Percentiles rank a stretch among this genome's conserved stretches.
These are phyloP conservation scores for Pichia sp. DNA, from an alignment of 1,139 yeast species.

Conservation along the genomic window DNA sequence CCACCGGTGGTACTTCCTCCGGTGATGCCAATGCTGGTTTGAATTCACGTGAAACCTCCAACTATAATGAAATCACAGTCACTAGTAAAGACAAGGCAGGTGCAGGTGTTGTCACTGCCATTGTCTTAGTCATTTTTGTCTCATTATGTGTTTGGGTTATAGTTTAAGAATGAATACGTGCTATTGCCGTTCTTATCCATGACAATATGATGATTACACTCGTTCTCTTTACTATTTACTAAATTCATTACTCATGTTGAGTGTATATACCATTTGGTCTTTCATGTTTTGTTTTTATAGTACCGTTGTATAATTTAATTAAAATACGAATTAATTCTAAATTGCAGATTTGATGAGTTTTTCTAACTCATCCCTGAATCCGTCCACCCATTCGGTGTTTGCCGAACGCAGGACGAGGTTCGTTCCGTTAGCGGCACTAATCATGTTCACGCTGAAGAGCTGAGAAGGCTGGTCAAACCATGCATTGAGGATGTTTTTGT, in stretches of 20 bases:
- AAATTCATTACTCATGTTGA: no score
- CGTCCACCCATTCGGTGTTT: slow-evolving; percentile 2
- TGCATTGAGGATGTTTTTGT: slow-evolving; percentile 2
- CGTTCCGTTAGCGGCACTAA: slow-evolving; percentile 4
- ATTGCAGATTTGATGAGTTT: background rate
- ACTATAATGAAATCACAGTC: slow-evolving; percentile 40
- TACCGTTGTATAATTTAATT: no score
- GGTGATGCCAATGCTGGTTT: slow-evolving; percentile 51
- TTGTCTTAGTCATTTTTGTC: slow-evolving; percentile 62
- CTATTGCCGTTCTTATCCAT: no score
- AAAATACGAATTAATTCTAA: no score
- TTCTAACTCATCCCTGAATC: background rate
- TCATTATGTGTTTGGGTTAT: slow-evolving; percentile 76
- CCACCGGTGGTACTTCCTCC: slow-evolving; percentile 44
- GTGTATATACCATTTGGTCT: no score
- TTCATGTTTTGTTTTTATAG: no score
- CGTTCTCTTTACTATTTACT: no score
- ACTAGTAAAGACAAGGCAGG: slow-evolving; percentile 77
- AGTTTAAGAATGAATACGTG: slow-evolving; percentile 38
- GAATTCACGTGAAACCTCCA: slow-evolving; percentile 27
- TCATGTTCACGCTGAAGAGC: slow-evolving; percentile 5
- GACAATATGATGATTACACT: slow-evolving; percentile 24
- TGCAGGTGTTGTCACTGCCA: slow-evolving; percentile 82
- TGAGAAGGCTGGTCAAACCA: slow-evolving; percentile 17
- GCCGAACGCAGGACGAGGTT: slow-evolving; percentile 3